phyloP scores from a whole-genome alignment of 2,329 filamentous ascomycete species.

The Claviceps capensis region DNA sequence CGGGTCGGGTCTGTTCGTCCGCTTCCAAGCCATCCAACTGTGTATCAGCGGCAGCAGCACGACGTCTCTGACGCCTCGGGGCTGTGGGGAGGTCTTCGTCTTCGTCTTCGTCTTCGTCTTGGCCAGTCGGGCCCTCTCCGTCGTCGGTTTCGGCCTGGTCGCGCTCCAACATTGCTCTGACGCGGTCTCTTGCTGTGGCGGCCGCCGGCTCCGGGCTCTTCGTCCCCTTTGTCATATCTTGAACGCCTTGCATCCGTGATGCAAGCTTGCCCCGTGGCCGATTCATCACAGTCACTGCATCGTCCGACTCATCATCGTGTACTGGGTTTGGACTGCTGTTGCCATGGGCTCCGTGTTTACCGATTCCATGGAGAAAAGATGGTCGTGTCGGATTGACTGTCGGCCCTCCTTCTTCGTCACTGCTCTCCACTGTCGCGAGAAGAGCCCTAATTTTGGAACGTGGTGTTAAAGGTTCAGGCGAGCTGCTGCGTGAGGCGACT shows the following conservation, averaged over 20 bases:
- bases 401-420: slow-evolving; percentile 30
- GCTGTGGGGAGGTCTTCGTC: slow-evolving; percentile 25
- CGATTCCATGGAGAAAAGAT: background rate
- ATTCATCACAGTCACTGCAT: slow-evolving; percentile 19
- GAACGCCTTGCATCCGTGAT: slow-evolving; percentile 41
- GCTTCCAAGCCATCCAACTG: slow-evolving; percentile 12
- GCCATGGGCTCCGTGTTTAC: background rate
- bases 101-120: slow-evolving; percentile 20
- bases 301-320: slow-evolving; percentile 31
- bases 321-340: slow-evolving; percentile 4
- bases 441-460: slow-evolving; percentile 41
- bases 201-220: slow-evolving; percentile 4
- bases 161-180: slow-evolving; percentile 24
- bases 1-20: slow-evolving; percentile 10
- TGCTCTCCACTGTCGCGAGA: slow-evolving; percentile 34
- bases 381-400: slow-evolving; percentile 7
- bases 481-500: slow-evolving; percentile 26
- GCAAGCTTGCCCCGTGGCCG: slow-evolving; percentile 51
- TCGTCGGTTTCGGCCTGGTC: slow-evolving; percentile 14
- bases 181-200: slow-evolving; percentile 26
- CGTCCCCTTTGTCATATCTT: slow-evolving; percentile 6
- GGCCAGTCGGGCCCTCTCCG: slow-evolving; percentile 12
- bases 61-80: slow-evolving; percentile 26
- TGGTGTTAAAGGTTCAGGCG: slow-evolving; percentile 33
- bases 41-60: slow-evolving; percentile 17